A percentile compares a stretch with the other conserved stretches of the same genome.
phyloP scores from a whole-genome alignment of 73 alveolate species.

The Uronychia binucleata region DNA sequence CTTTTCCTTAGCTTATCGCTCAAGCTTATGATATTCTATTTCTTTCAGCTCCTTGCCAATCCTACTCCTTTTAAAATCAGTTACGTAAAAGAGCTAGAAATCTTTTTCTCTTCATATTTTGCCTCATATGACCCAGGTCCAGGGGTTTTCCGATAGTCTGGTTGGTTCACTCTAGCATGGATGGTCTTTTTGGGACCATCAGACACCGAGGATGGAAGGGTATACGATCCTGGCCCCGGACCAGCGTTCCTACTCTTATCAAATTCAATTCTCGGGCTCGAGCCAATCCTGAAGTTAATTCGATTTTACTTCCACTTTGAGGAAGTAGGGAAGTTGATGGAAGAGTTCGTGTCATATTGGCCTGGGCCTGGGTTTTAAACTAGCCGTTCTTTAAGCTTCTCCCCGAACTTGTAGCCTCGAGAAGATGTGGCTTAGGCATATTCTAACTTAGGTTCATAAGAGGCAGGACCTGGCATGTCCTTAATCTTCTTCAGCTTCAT shows the following conservation, averaged over 20 bases:
- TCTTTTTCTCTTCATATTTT: not conserved
- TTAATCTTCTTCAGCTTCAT: not conserved
- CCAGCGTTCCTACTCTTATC: conserved; percentile 1
- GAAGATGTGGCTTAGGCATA: not conserved
- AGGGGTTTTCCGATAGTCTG: not conserved
- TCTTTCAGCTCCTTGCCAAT: not conserved
- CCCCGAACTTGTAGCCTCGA: not conserved
- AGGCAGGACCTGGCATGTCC: conserved; percentile 42
- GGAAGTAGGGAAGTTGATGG: not conserved
- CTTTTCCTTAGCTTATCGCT: not conserved
- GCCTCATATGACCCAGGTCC: not conserved
- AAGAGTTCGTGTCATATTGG: not conserved
- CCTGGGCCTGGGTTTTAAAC: conserved; percentile 23
- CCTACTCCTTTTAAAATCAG: not conserved
- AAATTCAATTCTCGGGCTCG: not conserved
- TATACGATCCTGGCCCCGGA: conserved; percentile 52
- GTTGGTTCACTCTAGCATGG: not conserved
- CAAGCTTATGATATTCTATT: not conserved
- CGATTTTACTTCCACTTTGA: not conserved
- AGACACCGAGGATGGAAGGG: not conserved
- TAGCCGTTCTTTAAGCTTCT: not conserved
- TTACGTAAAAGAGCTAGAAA: not conserved
- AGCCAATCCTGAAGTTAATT: not conserved
- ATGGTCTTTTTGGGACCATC: not conserved
- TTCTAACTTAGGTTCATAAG: conserved; percentile 11